Conservation (phyloP, 2,329 filamentous ascomycete genomes). For the Thyridium curvatum region DNA sequence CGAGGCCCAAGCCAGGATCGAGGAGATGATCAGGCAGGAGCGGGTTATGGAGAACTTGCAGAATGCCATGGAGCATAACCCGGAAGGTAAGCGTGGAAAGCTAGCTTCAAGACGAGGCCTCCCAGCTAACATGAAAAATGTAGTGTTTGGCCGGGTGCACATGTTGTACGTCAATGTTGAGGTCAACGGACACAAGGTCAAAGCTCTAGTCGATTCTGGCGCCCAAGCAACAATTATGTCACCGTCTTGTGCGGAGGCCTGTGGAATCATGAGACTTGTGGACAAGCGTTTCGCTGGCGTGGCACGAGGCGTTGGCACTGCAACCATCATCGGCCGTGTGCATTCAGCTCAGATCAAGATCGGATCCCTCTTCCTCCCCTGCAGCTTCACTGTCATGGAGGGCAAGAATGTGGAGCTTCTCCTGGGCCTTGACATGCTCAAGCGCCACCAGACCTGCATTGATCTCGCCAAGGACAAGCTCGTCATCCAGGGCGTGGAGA, state of each 20-base stretch:
- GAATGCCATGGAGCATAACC: slow-evolving; percentile 94
- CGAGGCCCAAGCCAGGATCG: slow-evolving; percentile 85
- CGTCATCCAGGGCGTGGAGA: slow-evolving; percentile 80
- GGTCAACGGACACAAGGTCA: slow-evolving; percentile 87
- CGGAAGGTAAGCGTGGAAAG: slow-evolving; percentile 64
- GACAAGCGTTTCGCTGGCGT: slow-evolving; percentile 89
- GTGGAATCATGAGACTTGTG: slow-evolving; percentile 93
- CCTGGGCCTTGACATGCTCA: slow-evolving; percentile 92
- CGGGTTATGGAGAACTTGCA: slow-evolving; percentile 92
- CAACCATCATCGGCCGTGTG: slow-evolving; percentile 88
- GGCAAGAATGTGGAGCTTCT: slow-evolving; percentile 93
- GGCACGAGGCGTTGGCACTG: slow-evolving; percentile 88
- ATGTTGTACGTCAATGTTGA: slow-evolving; percentile 96
- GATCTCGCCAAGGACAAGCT: slow-evolving; percentile 81
- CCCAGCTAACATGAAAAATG: too few relatives aligned
- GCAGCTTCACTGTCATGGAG: slow-evolving; percentile 99
- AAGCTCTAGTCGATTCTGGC: slow-evolving; percentile 94
- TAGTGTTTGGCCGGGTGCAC: slow-evolving; percentile 89
- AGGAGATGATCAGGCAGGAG: slow-evolving; percentile 95
- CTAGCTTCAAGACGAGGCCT: background rate
- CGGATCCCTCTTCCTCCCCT: slow-evolving; percentile 78
- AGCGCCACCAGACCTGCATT: slow-evolving; percentile 88
- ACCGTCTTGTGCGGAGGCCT: slow-evolving; percentile 80
- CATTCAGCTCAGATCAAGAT: slow-evolving; percentile 95
- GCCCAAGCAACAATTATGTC: slow-evolving; percentile 99